Evolutionary conservation across 441 rosid genomes (phyloP).

Genomic region (Francoa sonchifolia): DNA sequence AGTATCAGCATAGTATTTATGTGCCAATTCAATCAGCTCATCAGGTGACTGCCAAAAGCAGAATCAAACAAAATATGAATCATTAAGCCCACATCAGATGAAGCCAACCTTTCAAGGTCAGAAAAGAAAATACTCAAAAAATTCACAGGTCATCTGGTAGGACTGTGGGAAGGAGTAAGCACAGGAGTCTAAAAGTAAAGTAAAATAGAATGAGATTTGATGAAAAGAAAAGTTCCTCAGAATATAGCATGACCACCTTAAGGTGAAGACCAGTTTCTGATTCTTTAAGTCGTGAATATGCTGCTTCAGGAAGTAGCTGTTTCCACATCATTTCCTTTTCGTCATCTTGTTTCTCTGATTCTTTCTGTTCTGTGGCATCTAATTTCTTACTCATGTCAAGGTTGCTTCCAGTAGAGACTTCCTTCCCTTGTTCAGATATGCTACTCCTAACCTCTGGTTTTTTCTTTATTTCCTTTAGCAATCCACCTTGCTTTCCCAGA

Average conservation of each 20-base stretch:
- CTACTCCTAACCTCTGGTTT: slow-evolving; percentile 37
- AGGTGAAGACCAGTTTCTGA: slow-evolving; percentile 74
- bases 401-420: slow-evolving; percentile 20
- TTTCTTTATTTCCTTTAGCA: slow-evolving; percentile 67
- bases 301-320: slow-evolving; percentile 46
- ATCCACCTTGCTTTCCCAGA: slow-evolving; percentile 75
- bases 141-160: slow-evolving; percentile 7
- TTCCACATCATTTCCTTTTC: slow-evolving; percentile 50
- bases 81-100: slow-evolving; percentile 2
- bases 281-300: slow-evolving; percentile 62
- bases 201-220: too few relatives aligned
- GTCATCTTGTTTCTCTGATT: slow-evolving; percentile 34
- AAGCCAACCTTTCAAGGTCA: slow-evolving; percentile 2
- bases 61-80: slow-evolving; percentile 5
- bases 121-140: slow-evolving; percentile 4
- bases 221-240: too few relatives aligned
- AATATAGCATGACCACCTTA: too few relatives aligned
- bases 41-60: slow-evolving; percentile 39
- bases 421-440: slow-evolving; percentile 42
- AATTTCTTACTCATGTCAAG: slow-evolving; percentile 40
- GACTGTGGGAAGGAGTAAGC: slow-evolving; percentile 3
- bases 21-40: slow-evolving; percentile 66
- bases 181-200: too few relatives aligned
- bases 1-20: slow-evolving; percentile 55
- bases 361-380: slow-evolving; percentile 34